Conservation (phyloP, 2,329 filamentous ascomycete genomes). For the Allantophomopsis lycopodina region DNA sequence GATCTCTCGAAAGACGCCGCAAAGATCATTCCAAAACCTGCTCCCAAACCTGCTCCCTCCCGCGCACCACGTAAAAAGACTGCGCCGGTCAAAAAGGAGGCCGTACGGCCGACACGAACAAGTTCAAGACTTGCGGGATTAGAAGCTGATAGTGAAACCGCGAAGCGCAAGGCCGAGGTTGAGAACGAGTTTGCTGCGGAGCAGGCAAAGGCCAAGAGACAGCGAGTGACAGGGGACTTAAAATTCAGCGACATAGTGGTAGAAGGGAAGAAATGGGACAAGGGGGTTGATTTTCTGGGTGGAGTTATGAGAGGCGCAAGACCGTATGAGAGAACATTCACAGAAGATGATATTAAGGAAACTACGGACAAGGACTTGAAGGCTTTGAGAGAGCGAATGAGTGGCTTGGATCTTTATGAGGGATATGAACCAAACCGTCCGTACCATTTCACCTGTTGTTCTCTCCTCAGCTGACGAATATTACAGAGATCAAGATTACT, state of each 20-base stretch:
- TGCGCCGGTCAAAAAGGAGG: conserved; percentile 32
- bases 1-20: conserved; percentile 63
- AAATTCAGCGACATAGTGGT: conserved; percentile 67
- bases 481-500: conserved; percentile 73
- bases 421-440: conserved; percentile 68
- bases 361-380: conserved; percentile 67
- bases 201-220: conserved; percentile 44
- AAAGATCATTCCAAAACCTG: conserved; percentile 44
- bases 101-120: conserved; percentile 35
- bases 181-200: conserved; percentile 42
- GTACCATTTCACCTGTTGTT: conserved; percentile 10
- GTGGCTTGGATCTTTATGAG: conserved; percentile 64
- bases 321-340: conserved; percentile 75
- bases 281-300: conserved; percentile 49
- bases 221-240: conserved; percentile 52
- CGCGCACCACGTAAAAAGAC: conserved; percentile 23
- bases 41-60: conserved; percentile 31
- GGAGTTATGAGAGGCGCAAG: conserved; percentile 56
- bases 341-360: conserved; percentile 66
- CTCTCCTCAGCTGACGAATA: conserved; percentile 1
- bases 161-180: conserved; percentile 55
- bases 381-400: conserved; percentile 63
- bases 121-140: conserved; percentile 45
- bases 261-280: conserved; percentile 64
- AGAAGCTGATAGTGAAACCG: conserved; percentile 40